Evolutionary conservation across 2,329 filamentous ascomycete species (phyloP), one percentile per base, ranked within the genome.

Genomic region (Fusarium udum): DNA sequence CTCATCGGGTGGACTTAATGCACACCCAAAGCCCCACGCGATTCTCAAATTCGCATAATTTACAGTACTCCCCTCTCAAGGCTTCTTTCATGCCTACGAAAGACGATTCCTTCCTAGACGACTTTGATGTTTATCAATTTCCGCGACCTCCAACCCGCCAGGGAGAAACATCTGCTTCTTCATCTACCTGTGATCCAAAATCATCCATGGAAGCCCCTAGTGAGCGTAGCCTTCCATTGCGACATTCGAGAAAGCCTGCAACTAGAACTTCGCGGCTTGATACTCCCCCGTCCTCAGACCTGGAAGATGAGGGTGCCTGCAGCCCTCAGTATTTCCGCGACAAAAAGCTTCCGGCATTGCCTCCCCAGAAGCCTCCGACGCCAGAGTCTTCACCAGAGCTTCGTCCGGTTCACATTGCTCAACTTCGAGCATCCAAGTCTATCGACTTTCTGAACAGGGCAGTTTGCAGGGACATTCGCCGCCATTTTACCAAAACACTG

Each of bases 51-150:
- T 67, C 68, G 15, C 69, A 67, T 18, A 61, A 70, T 8, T 48
- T 61, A 24, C 74, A 70, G 53, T 73, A 65, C 26, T 75, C 74
- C 10, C 75, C 78, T 26, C 64, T 72, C 18, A 77, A 74, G 22
- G 76, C 75, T 15, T 77, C 81, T 20, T 81, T 79, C 15, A 69
- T 78, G 68, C 48, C 64, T 66, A 43, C 72, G 71, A 39, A 65
- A 71, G 37, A 72, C 77, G 69, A 75, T 37, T 69, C 66, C 2
- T 66, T 81, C 42, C 63, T 80, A 18, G 75, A 78, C 7, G 78
- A 77, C 16, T 78, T 84, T 26, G 74, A 78, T 40, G 82, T 82
- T 28, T 83, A 82, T 66, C 77, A 82, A 49, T 84, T 84, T 65
- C 82, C 83, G 37, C 79, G 77, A 28, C 80, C 81, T 15, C 80